Conservation (phyloP, 2,329 filamentous ascomycete species). For the Furcasterigmium furcatum region DNA sequence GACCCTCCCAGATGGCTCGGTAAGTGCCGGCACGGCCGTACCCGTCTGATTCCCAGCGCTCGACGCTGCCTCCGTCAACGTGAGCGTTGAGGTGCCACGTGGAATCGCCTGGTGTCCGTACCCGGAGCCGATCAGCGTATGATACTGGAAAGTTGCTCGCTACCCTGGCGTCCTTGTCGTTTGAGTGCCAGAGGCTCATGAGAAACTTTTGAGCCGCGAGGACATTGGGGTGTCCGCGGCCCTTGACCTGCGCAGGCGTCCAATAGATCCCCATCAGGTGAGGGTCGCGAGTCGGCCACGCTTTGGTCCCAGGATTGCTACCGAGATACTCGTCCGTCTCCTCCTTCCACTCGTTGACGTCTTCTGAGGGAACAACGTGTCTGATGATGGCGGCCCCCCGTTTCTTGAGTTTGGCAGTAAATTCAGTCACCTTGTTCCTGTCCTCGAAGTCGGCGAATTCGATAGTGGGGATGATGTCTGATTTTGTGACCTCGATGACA, state of each 20-base stretch:
- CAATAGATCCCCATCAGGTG: slow-evolving; percentile 42
- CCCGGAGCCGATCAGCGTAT: slow-evolving; percentile 67
- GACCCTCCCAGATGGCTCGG: slow-evolving; percentile 48
- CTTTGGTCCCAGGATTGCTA: slow-evolving; percentile 36
- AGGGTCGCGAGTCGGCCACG: slow-evolving; percentile 21
- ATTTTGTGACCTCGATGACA: slow-evolving; percentile 46
- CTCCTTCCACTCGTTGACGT: slow-evolving; percentile 53
- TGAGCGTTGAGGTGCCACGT: slow-evolving; percentile 57
- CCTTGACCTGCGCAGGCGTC: slow-evolving; percentile 66
- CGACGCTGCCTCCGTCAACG: slow-evolving; percentile 67
- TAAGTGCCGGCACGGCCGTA: slow-evolving; percentile 60
- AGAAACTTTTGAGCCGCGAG: slow-evolving; percentile 63
- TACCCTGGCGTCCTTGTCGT: slow-evolving; percentile 55
- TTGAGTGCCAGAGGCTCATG: slow-evolving; percentile 62
- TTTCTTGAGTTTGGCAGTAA: slow-evolving; percentile 30
- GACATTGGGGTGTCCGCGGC: slow-evolving; percentile 63
- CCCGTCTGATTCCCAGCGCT: slow-evolving; percentile 68
- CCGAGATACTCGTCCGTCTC: slow-evolving; percentile 46
- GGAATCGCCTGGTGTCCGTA: slow-evolving; percentile 53
- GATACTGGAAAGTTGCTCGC: slow-evolving; percentile 60
- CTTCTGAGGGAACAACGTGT: slow-evolving; percentile 55
- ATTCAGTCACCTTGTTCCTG: slow-evolving; percentile 45
- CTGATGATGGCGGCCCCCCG: slow-evolving; percentile 57
- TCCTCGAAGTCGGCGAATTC: slow-evolving; percentile 48
- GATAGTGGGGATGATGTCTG: slow-evolving; percentile 53